Percentiles rank a stretch among this genome's conserved stretches.
Conservation (phyloP, 2,329 filamentous ascomycete genomes). For the Orbilia ellipsospora region DNA sequence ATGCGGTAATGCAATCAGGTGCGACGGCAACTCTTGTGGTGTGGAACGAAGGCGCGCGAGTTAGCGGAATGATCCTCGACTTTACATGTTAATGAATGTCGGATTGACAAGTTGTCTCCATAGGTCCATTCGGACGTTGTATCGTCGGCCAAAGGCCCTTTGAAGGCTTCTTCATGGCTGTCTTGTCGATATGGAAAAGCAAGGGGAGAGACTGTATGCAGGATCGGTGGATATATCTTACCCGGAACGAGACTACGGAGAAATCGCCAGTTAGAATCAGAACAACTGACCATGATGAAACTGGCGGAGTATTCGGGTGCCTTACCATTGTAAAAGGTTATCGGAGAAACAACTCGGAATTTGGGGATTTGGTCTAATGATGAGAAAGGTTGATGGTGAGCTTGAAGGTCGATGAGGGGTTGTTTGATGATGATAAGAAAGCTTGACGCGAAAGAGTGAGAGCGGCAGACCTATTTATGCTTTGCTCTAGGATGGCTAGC, state of each 20-base stretch:
- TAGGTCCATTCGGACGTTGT: neutral
- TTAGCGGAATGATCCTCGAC: neutral
- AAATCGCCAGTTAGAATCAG: neutral
- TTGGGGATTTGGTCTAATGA: constrained; percentile 28
- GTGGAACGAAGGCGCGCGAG: neutral
- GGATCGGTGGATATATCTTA: constrained; percentile 15
- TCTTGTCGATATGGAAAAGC: constrained; percentile 5
- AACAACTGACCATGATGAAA: neutral
- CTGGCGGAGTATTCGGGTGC: neutral
- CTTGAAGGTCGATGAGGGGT: constrained; percentile 36
- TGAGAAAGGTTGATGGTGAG: constrained; percentile 24
- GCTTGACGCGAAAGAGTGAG: constrained; percentile 33
- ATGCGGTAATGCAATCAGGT: constrained; percentile 66
- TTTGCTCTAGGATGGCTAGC: neutral
- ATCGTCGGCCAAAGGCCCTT: too few species aligned
- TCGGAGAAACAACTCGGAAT: constrained; percentile 3
- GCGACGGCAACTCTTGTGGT: constrained; percentile 56
- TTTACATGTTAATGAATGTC: neutral
- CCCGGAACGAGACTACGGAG: constrained; percentile 45
- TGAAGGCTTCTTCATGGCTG: neutral
- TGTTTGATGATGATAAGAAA: constrained; percentile 30
- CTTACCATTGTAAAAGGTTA: constrained; percentile 39
- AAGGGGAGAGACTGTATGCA: constrained; percentile 3
- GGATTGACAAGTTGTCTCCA: neutral
- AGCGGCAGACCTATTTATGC: constrained; percentile 45